These are phyloP conservation scores for Lasiosphaeria ovina DNA, from an alignment of 495 filamentous ascomycete species.

Conservation along the genomic window DNA sequence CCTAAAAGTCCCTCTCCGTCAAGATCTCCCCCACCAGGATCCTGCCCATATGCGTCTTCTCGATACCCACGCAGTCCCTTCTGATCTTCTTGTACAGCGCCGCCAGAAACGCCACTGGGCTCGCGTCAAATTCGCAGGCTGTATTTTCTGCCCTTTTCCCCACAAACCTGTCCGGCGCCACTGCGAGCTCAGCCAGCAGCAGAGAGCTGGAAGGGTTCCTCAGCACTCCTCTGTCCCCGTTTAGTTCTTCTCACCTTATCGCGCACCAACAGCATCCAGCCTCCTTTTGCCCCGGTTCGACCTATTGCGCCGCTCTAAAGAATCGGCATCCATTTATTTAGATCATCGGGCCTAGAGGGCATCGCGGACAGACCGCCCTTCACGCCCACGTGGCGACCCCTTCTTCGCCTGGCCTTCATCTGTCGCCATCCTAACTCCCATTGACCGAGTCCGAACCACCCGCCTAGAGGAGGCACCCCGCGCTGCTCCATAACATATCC, in stretches of 20 bases:
- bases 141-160: conserved; percentile 28
- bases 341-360: no score
- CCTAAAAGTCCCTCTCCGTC: conserved; percentile 25
- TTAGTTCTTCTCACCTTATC: no score
- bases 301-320: no score
- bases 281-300: no score
- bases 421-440: background rate
- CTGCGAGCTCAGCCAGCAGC: no score
- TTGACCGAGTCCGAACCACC: background rate
- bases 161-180: conserved; percentile 47
- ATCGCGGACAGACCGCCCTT: no score
- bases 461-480: background rate
- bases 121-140: conserved; percentile 39
- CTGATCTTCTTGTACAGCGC: conserved; percentile 50
- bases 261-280: no score
- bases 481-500: background rate
- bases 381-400: no score
- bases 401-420: no score
- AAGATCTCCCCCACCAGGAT: conserved; percentile 45
- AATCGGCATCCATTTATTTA: no score
- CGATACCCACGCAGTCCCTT: conserved; percentile 7
- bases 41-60: conserved; percentile 52
- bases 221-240: no score
- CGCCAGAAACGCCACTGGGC: conserved; percentile 52
- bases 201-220: no score